A percentile compares a stretch with the other conserved stretches of the same genome.
Conservation (phyloP, 768 basidiomycete genomes). For the Cytidiella melzeri region DNA sequence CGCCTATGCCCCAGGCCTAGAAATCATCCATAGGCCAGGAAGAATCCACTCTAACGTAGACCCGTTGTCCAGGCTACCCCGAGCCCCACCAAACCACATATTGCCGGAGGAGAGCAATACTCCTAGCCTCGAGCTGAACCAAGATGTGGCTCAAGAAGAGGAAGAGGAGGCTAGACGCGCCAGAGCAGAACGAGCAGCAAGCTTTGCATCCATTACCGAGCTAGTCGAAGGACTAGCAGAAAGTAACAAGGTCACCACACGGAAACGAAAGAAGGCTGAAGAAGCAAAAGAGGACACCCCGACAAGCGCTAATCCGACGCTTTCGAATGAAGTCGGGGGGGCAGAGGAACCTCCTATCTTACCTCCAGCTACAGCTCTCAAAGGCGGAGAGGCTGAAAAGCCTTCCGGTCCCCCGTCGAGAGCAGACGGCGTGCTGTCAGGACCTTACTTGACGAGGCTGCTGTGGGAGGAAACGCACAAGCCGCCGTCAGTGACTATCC, state of each 20-base stretch:
- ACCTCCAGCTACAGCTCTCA: too few species aligned
- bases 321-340: too few species aligned
- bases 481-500: not conserved
- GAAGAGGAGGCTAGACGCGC: not conserved
- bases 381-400: too few species aligned
- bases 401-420: too few species aligned
- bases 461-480: not conserved
- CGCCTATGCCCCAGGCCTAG: conserved; percentile 23
- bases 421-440: not conserved
- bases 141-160: not conserved
- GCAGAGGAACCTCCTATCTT: too few species aligned
- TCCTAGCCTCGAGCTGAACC: not conserved
- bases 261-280: too few species aligned
- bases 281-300: too few species aligned
- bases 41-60: conserved; percentile 29
- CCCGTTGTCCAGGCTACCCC: conserved; percentile 18
- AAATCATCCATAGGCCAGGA: conserved; percentile 28
- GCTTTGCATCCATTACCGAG: not conserved
- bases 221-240: not conserved
- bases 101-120: not conserved
- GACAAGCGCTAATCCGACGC: too few species aligned
- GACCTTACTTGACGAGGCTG: not conserved
- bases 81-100: not conserved
- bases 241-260: not conserved
- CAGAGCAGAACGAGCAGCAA: not conserved